A percentile compares a stretch with the other conserved stretches of the same genome.
Evolutionary conservation across 208 protist species (phyloP).

Genomic region (Naegleria lovaniensis): DNA sequence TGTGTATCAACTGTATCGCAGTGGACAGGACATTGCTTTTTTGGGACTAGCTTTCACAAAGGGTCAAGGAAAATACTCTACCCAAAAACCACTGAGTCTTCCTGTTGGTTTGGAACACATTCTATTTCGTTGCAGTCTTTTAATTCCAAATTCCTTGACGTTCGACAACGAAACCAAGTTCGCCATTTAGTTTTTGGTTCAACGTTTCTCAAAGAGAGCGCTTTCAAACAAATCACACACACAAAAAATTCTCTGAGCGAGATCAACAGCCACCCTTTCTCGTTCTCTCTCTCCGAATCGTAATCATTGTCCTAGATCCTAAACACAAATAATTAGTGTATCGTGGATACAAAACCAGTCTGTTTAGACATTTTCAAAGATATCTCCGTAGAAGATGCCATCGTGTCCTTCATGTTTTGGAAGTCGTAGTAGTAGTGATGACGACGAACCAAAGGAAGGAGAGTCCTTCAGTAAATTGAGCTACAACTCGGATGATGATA

Average conservation of each 20-base stretch:
- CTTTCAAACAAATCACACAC: not conserved
- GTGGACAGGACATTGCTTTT: no score
- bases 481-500: not conserved
- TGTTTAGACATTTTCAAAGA: no score
- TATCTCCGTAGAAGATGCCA: not conserved
- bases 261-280: not conserved
- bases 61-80: no score
- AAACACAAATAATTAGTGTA: no score
- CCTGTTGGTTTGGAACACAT: no score
- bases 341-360: not conserved
- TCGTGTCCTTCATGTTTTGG: not conserved
- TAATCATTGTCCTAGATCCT: not conserved
- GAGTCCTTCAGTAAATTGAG: not conserved
- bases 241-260: not conserved
- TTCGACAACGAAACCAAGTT: not conserved
- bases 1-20: no score
- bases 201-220: not conserved
- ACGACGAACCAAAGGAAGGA: not conserved
- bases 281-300: not conserved
- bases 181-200: not conserved
- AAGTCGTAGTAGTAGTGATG: not conserved
- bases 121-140: no score
- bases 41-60: no score
- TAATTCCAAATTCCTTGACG: not conserved
- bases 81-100: no score